Conservation (phyloP, 345 rosid genomes). For the Crucihimalaya himalaica region DNA sequence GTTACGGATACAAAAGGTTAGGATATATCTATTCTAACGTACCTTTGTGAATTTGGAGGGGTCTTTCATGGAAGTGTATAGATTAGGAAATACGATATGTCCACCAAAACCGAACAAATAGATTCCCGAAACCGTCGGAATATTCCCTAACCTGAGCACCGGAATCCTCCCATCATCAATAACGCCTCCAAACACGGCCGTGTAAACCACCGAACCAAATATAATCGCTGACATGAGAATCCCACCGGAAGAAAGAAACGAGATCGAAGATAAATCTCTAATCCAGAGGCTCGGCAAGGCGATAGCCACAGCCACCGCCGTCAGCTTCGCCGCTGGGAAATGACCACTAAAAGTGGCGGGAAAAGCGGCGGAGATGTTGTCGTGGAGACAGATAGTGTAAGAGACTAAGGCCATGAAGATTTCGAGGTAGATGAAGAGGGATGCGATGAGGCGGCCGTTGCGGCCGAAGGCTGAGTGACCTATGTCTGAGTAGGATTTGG, state of each 20-base stretch:
- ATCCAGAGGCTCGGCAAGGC: constrained; percentile 84
- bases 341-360: constrained; percentile 34
- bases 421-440: constrained; percentile 60
- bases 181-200: constrained; percentile 57
- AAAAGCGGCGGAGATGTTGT: constrained; percentile 58
- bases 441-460: constrained; percentile 50
- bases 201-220: constrained; percentile 56
- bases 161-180: constrained; percentile 48
- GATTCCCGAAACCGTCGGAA: constrained; percentile 71
- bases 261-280: constrained; percentile 64
- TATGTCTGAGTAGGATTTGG: constrained; percentile 64
- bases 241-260: constrained; percentile 73
- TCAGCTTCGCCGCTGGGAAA: constrained; percentile 54
- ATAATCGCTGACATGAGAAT: constrained; percentile 70
- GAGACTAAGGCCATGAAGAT: constrained; percentile 82
- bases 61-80: constrained; percentile 76
- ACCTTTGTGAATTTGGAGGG: constrained; percentile 81
- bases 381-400: constrained; percentile 84
- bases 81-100: constrained; percentile 73
- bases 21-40: neutral
- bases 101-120: constrained; percentile 72
- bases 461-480: constrained; percentile 63
- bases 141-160: constrained; percentile 44
- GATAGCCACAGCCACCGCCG: constrained; percentile 51
- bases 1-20: neutral